phyloP scores from a whole-genome alignment of 139 green algal species.

The Chlorella sorokiniana region DNA sequence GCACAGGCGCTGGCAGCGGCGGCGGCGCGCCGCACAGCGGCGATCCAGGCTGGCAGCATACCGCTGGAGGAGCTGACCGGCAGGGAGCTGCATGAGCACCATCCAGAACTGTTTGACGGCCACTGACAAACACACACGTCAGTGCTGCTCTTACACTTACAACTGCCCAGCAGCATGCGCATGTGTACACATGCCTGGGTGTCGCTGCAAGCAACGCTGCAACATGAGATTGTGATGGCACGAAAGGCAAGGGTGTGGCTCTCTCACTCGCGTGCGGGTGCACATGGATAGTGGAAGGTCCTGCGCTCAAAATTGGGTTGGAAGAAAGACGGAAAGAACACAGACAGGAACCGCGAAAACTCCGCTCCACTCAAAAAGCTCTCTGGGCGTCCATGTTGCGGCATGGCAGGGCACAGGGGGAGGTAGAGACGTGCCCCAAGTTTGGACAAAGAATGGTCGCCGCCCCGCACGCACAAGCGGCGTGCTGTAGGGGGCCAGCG shows the following conservation, averaged over 20 bases:
- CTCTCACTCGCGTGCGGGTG: too few relatives aligned
- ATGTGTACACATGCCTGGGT: too few relatives aligned
- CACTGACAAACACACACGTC: background rate
- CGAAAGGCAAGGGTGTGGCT: background rate
- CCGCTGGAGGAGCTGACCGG: conserved; percentile 26
- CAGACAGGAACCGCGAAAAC: background rate
- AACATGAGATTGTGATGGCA: too few relatives aligned
- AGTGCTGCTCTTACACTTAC: background rate
- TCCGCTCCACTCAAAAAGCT: background rate
- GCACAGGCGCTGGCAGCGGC: background rate
- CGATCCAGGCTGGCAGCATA: conserved; percentile 6
- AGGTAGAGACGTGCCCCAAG: background rate
- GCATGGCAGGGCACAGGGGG: background rate
- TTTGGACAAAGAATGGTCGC: background rate
- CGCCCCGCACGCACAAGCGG: too few relatives aligned
- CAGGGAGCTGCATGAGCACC: conserved; percentile 17
- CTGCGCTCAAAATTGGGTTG: conserved; percentile 7
- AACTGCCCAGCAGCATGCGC: background rate
- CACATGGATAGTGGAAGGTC: background rate
- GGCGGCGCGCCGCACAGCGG: background rate
- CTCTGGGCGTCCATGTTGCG: background rate
- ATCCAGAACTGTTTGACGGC: conserved; percentile 33
- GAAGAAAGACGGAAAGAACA: background rate
- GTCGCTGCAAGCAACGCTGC: too few relatives aligned
- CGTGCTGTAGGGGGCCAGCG: too few relatives aligned